phyloP scores from a whole-genome alignment of 192 early-diverging fungal species.

The Dissophora globulifera region DNA sequence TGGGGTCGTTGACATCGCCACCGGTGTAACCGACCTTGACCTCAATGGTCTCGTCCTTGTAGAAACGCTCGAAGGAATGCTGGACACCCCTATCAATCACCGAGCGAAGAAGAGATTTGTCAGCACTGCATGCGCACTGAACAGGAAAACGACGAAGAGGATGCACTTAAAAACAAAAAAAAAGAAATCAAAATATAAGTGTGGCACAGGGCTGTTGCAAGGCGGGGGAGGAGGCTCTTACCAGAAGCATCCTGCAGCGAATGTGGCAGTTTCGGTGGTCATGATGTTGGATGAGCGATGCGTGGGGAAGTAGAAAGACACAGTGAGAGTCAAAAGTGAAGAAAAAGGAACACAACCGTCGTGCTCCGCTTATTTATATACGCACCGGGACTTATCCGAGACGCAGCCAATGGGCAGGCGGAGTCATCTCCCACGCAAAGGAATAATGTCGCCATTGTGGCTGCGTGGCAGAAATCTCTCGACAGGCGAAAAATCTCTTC shows the following conservation, averaged over 20 bases:
- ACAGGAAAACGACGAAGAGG: too few relatives aligned
- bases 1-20: conserved; percentile 54
- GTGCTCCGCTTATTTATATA: too few relatives aligned
- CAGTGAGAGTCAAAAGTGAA: not conserved
- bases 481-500: too few relatives aligned
- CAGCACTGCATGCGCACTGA: not conserved
- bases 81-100: conserved; percentile 63
- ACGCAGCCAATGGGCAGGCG: too few relatives aligned
- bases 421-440: too few relatives aligned
- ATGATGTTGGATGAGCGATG: conserved; percentile 7
- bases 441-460: too few relatives aligned
- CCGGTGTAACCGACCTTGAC: conserved; percentile 68
- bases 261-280: conserved; percentile 73
- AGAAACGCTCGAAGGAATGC: conserved; percentile 61
- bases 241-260: conserved; percentile 98
- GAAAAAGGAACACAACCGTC: too few relatives aligned
- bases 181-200: not conserved
- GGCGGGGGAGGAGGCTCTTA: conserved; percentile 21
- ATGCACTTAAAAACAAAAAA: not conserved
- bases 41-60: conserved; percentile 58
- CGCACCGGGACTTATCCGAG: too few relatives aligned
- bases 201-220: not conserved
- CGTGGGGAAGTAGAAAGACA: not conserved
- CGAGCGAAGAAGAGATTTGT: not conserved
- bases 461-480: too few relatives aligned